Evolutionary conservation across 2,329 filamentous ascomycete genomes (phyloP).

Genomic region (Emergomyces pasteurianus): DNA sequence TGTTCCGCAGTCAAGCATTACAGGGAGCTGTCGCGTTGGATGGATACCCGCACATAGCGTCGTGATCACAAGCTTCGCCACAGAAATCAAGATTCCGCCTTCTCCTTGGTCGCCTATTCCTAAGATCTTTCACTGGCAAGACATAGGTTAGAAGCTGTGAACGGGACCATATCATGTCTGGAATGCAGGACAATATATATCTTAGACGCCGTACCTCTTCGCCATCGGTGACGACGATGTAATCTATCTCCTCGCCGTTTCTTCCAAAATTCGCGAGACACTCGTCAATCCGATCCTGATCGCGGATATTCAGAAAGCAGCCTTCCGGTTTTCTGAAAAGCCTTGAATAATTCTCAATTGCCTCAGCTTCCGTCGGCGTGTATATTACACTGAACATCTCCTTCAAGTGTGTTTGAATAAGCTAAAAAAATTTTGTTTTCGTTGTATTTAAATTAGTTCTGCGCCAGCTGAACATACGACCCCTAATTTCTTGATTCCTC

Average conservation of each 20-base stretch:
- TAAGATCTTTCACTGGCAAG: constrained; percentile 47
- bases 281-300: constrained; percentile 53
- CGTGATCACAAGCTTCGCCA: constrained; percentile 71
- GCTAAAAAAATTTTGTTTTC: too few species aligned
- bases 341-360: constrained; percentile 71
- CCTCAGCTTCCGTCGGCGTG: constrained; percentile 80
- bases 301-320: constrained; percentile 65
- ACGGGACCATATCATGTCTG: not conserved
- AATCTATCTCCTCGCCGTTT: constrained; percentile 60
- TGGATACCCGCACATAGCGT: constrained; percentile 82
- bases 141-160: not conserved
- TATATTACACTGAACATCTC: constrained; percentile 91
- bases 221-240: constrained; percentile 73
- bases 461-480: not conserved
- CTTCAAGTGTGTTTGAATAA: constrained; percentile 64
- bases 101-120: constrained; percentile 85
- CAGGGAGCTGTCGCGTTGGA: constrained; percentile 63
- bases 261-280: constrained; percentile 57
- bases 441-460: not conserved
- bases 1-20: constrained; percentile 77
- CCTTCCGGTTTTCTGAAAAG: constrained; percentile 69
- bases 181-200: not conserved
- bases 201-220: constrained; percentile 29
- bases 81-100: constrained; percentile 70
- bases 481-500: not conserved